These are phyloP conservation scores for Mariannaea sp. DNA, from an alignment of 2,329 filamentous ascomycete species.

Conservation along the genomic window DNA sequence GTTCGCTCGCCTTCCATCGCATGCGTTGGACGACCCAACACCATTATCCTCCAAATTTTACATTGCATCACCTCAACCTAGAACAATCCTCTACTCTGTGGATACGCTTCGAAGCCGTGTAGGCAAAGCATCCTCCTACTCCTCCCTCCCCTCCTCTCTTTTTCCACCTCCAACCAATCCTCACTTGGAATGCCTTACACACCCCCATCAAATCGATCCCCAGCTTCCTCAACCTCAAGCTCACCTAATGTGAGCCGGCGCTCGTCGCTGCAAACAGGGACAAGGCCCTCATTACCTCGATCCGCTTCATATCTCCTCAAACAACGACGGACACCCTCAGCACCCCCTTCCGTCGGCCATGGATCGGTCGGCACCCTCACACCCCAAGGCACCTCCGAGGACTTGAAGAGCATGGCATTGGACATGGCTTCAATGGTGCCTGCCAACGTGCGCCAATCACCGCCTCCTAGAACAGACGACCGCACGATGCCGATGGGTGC, in stretches of 20 bases:
- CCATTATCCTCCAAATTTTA: constrained; percentile 10
- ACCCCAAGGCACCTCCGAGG: constrained; percentile 56
- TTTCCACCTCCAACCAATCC: constrained; percentile 24
- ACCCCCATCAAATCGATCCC: constrained; percentile 71
- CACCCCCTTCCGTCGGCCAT: constrained; percentile 36
- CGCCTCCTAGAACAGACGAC: constrained; percentile 76
- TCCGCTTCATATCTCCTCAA: constrained; percentile 69
- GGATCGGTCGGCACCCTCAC: constrained; percentile 46
- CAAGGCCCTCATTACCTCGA: constrained; percentile 61
- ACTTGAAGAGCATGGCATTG: constrained; percentile 50
- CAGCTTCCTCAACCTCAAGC: constrained; percentile 60
- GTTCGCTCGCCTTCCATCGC: constrained; percentile 17
- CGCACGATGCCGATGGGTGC: constrained; percentile 79
- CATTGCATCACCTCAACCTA: constrained; percentile 5
- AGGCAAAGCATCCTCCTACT: constrained; percentile 33
- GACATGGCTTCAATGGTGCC: constrained; percentile 57
- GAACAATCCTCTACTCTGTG: constrained; percentile 25
- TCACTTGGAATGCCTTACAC: constrained; percentile 79
- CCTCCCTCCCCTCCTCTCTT: constrained; percentile 12
- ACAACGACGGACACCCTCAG: constrained; percentile 64
- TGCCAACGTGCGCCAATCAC: constrained; percentile 75
- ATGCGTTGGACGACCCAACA: constrained; percentile 31
- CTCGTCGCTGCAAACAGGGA: constrained; percentile 57
- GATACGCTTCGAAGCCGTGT: constrained; percentile 19
- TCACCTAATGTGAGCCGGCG: constrained; percentile 64